A percentile compares a stretch with the other conserved stretches of the same genome.
Conservation (phyloP, 495 filamentous ascomycete species). For the Penicillium simplicissimum region DNA sequence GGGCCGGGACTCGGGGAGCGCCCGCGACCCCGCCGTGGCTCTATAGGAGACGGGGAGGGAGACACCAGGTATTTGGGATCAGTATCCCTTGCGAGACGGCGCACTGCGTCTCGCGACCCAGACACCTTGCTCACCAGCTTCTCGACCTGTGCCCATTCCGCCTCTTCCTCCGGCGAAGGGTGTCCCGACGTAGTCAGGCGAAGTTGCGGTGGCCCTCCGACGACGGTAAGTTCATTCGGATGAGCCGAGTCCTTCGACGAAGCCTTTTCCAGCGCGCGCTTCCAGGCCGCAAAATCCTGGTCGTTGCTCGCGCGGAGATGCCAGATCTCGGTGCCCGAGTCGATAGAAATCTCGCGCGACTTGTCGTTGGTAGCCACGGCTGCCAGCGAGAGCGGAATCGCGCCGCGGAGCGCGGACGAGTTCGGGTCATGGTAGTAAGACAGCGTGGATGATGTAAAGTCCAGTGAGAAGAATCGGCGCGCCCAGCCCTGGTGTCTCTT, state of each 20-base stretch:
- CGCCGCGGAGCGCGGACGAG: conserved; percentile 84
- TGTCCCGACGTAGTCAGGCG: conserved; percentile 34
- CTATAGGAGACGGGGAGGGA: conserved; percentile 18
- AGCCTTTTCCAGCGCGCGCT: conserved; percentile 77
- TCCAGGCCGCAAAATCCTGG: conserved; percentile 86
- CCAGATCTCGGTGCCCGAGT: conserved; percentile 96
- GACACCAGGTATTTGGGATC: conserved; percentile 60
- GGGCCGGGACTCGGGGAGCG: conserved; percentile 44
- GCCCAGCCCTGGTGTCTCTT: conserved; percentile 95
- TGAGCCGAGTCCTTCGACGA: conserved; percentile 41
- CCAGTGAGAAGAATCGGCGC: conserved; percentile 88
- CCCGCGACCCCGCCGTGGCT: conserved; percentile 32
- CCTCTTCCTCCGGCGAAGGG: conserved; percentile 58
- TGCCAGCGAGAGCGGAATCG: conserved; percentile 87
- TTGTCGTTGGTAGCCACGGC: conserved; percentile 86
- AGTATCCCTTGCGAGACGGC: conserved; percentile 79
- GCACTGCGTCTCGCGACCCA: conserved; percentile 85
- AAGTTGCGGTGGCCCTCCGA: conserved; percentile 28
- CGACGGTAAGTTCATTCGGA: conserved; percentile 15
- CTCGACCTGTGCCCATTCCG: conserved; percentile 85
- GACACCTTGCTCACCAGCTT: conserved; percentile 76
- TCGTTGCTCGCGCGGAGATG: conserved; percentile 82
- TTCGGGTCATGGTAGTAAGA: conserved; percentile 95
- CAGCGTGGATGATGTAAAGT: conserved; percentile 85
- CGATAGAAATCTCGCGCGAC: conserved; percentile 88